Base-by-base conservation (phyloP, 1,284 basidiomycete genomes). In the Pseudozyma tsukubaensis region DNA sequence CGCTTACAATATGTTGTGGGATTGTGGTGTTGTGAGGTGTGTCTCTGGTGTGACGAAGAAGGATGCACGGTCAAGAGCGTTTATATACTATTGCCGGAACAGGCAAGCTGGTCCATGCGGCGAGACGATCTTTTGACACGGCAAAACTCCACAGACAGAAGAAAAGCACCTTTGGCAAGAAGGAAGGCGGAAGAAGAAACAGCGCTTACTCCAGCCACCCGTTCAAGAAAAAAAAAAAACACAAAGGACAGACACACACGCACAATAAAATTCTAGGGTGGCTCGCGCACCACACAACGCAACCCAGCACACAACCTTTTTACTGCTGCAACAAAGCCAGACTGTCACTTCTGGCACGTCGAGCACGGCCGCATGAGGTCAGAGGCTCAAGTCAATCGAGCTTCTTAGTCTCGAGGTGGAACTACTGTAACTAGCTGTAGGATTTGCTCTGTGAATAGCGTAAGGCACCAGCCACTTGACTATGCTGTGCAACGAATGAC, bases 51-150 rank as follows among this genome's bases (percentile, higher is more conserved):
- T 16, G 3, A 6, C n/a, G 3, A 10, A 12, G 16, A 36, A 50
- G 60, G 18, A 48, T 21, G 36, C 40, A 36, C 11, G 44, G 39
- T 49, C 21, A 35, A 21, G 16, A 29, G 18, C 12, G 18, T 16
- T 37, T 70, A 63, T 70, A 70, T 64, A 64, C 29, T 49, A 14
- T 37, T 42, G 34, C 35, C 35, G 16, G 18, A 29, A 29, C 24
- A 29, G 24, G 6, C 24, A 29, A 56, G 60, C 61, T 64, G 67
- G 66, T 62, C 66, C 56, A 69, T 59, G 66, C 66, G 66, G 60
- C 60, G 34, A 13, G 66, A 18, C 42, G 56, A 56, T 50, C 59
- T 29, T 29, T 29, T 29, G 24, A 29, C 24, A 21, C 42, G 47
- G n/a, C 14, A 53, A 39, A 39, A 39, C 37, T 39, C 37, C 12